These are phyloP conservation scores for Cucurbitaria berberidis DNA, from an alignment of 2,329 filamentous ascomycete species.

Conservation along the genomic window DNA sequence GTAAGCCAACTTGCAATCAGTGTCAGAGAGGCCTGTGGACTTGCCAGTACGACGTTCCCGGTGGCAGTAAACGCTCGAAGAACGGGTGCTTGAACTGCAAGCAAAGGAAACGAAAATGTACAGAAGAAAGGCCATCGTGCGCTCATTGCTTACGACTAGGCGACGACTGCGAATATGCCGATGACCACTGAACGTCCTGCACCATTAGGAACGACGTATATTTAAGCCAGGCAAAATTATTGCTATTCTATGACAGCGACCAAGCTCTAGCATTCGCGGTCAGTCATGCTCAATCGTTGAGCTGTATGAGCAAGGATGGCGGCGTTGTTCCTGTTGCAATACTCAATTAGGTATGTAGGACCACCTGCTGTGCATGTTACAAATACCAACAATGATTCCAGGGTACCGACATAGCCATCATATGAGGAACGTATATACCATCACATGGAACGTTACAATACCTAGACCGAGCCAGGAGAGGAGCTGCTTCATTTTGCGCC, in stretches of 20 bases:
- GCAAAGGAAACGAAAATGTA: slow-evolving; percentile 38
- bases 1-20: slow-evolving; percentile 39
- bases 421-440: too few relatives aligned
- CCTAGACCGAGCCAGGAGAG: too few relatives aligned
- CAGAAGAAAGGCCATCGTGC: slow-evolving; percentile 39
- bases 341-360: neutral
- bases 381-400: neutral
- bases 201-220: neutral
- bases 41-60: slow-evolving; percentile 33
- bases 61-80: slow-evolving; percentile 33
- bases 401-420: too few relatives aligned
- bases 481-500: too few relatives aligned
- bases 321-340: neutral
- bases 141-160: slow-evolving; percentile 37
- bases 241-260: neutral
- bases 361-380: neutral
- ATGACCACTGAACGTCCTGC: slow-evolving; percentile 19
- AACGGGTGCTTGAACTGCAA: slow-evolving; percentile 41
- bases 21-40: slow-evolving; percentile 37
- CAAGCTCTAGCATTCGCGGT: neutral
- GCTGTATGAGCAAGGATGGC: neutral
- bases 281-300: neutral
- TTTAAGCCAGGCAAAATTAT: neutral
- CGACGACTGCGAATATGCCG: slow-evolving; percentile 36
- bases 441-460: too few relatives aligned